phyloP scores from a whole-genome alignment of 2,329 filamentous ascomycete species.

The Epichloe coenophiala region DNA sequence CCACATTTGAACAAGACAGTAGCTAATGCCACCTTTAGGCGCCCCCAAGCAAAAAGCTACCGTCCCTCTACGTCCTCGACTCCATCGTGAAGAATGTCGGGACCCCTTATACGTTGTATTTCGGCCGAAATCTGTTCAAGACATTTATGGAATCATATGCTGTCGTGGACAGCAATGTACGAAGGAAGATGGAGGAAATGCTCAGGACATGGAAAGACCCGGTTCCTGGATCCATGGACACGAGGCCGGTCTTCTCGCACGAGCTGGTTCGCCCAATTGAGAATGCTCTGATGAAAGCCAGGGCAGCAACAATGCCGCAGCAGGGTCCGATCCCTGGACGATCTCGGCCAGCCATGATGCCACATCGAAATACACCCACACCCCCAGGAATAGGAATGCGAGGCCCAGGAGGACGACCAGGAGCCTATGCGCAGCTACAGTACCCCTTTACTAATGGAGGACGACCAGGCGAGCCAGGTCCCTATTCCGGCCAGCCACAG shows the following conservation, averaged over 20 bases:
- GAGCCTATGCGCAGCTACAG: slow-evolving; percentile 14
- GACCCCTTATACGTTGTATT: slow-evolving; percentile 90
- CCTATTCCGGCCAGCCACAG: slow-evolving; percentile 16
- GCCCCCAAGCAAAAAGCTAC: slow-evolving; percentile 76
- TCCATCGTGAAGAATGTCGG: slow-evolving; percentile 98
- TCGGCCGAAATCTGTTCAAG: slow-evolving; percentile 79
- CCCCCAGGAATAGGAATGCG: slow-evolving; percentile 43
- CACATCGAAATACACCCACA: slow-evolving; percentile 61
- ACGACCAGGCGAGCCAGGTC: slow-evolving; percentile 11
- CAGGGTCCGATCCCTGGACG: slow-evolving; percentile 31
- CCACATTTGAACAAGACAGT: not conserved
- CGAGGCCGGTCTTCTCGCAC: slow-evolving; percentile 78
- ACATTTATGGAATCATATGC: slow-evolving; percentile 97
- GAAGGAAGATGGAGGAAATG: slow-evolving; percentile 93
- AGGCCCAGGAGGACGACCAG: slow-evolving; percentile 11
- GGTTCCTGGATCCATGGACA: slow-evolving; percentile 83
- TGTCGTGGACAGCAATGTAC: slow-evolving; percentile 67
- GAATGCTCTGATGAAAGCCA: slow-evolving; percentile 78
- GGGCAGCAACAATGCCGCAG: slow-evolving; percentile 44
- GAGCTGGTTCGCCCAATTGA: slow-evolving; percentile 87
- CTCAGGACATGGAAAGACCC: slow-evolving; percentile 96
- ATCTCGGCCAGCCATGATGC: slow-evolving; percentile 35
- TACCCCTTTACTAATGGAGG: slow-evolving; percentile 19
- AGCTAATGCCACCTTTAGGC: slow-evolving; percentile 47
- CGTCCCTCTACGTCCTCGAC: slow-evolving; percentile 93